These are phyloP conservation scores for Chamaecrista fasciculata DNA, from an alignment of 306 rosid species.

Conservation along the genomic window DNA sequence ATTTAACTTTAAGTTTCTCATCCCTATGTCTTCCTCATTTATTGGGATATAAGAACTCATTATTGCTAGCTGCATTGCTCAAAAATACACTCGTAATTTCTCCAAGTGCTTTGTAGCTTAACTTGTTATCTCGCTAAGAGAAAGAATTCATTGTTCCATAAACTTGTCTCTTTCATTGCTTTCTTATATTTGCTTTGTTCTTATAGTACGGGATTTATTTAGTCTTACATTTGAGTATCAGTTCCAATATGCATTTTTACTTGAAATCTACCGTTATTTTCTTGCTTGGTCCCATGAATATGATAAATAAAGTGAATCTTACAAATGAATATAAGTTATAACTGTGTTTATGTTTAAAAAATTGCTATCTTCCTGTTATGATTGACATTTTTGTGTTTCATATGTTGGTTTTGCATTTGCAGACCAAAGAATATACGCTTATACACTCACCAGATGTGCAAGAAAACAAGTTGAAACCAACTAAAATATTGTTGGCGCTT, in stretches of 20 bases:
- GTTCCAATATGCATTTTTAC: not conserved
- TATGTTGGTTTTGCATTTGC: slow-evolving; percentile 38
- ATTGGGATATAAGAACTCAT: not conserved
- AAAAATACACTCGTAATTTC: not conserved
- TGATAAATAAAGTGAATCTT: not conserved
- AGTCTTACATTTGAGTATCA: not conserved
- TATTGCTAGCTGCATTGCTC: not conserved
- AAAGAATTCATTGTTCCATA: slow-evolving; percentile 16
- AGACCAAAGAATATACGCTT: slow-evolving; percentile 77
- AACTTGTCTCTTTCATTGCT: not conserved
- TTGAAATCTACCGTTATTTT: not conserved
- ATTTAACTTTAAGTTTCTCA: not conserved
- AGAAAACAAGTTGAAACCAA: slow-evolving; percentile 38
- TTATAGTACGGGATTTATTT: not conserved
- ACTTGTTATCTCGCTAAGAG: not conserved
- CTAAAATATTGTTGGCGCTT: slow-evolving; percentile 79
- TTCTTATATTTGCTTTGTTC: not conserved
- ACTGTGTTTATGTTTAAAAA: slow-evolving; percentile 12
- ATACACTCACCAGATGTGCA: slow-evolving; percentile 46
- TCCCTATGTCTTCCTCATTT: not conserved
- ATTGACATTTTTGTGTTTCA: slow-evolving; percentile 30
- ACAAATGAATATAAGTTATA: slow-evolving; percentile 12
- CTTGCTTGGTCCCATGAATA: not conserved
- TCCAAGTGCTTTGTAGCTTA: not conserved
- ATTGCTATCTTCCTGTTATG: not conserved